Evolutionary conservation across 495 filamentous ascomycete species (phyloP).

Genomic region (Aspergillus conjunctus): DNA sequence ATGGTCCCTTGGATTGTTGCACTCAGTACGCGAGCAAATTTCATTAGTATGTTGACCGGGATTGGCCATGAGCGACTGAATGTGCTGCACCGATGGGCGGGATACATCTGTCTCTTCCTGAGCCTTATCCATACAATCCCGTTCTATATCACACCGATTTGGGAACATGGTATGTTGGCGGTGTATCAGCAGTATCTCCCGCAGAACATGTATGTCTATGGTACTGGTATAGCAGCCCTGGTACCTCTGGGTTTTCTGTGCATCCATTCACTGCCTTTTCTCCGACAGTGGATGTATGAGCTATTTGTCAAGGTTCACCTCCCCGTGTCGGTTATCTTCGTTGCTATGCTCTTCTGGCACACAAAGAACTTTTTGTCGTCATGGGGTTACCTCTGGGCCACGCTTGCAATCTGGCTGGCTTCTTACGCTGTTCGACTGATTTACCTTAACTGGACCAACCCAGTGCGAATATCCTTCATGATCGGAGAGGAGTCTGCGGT

Average conservation of each 20-base stretch:
- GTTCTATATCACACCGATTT: slow-evolving; percentile 86
- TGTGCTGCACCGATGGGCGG: slow-evolving; percentile 89
- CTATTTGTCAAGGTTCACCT: slow-evolving; percentile 81
- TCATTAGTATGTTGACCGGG: slow-evolving; percentile 82
- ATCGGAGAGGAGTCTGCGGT: slow-evolving; percentile 87
- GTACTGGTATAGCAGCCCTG: slow-evolving; percentile 84
- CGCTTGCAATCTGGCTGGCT: slow-evolving; percentile 73
- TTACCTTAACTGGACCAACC: slow-evolving; percentile 86
- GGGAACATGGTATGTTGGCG: slow-evolving; percentile 69
- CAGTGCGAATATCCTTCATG: slow-evolving; percentile 74
- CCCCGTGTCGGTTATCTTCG: slow-evolving; percentile 75
- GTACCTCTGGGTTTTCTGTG: slow-evolving; percentile 80
- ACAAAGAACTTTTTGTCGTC: slow-evolving; percentile 88
- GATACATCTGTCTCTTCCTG: slow-evolving; percentile 84
- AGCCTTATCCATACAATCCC: slow-evolving; percentile 82
- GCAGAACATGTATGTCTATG: slow-evolving; percentile 69
- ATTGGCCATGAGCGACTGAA: slow-evolving; percentile 92
- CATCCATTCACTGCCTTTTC: slow-evolving; percentile 74
- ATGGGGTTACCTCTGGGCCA: slow-evolving; percentile 87
- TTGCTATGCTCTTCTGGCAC: slow-evolving; percentile 94
- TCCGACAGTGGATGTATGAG: slow-evolving; percentile 72
- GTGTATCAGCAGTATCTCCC: slow-evolving; percentile 68
- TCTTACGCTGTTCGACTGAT: slow-evolving; percentile 67
- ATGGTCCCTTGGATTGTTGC: slow-evolving; percentile 94
- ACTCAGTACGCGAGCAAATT: slow-evolving; percentile 86